Base-by-base conservation (phyloP, 306 rosid genomes). In the Fragaria nilgerrensis region DNA sequence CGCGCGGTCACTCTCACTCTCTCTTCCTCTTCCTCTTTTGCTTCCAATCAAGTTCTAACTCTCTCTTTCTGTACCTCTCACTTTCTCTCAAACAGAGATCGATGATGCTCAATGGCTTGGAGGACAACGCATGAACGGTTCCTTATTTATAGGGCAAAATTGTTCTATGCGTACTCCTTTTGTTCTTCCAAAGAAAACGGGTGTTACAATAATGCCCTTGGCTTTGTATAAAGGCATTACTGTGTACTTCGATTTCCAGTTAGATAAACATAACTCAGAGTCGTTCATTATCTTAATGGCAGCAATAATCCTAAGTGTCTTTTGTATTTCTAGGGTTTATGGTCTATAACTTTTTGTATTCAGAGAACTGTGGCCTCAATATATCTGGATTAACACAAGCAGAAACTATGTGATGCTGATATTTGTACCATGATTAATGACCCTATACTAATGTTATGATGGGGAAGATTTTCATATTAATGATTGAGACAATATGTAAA, bases 131-230 rank as follows among this genome's bases (percentile, higher is more conserved):
- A 56, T 20, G 41, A 5, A 37, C 7, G 52, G 64, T 34, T 64
- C 61, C 73, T 43, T 79, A 85, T 91, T 86, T 93, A 89, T 89
- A 91, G 78, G 37, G 80, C 74, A 78, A 80, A 80, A 34, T 77
- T 63, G 14, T 37, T 67, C 48, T 58, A 34, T 64, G 82, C 75
- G 75, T 58, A 27, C 50, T 58, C 58, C 20, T 79, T 79, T 58
- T 73, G 75, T 3, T 70, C 56, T 58, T 34, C 23, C 4, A 8
- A 14, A 11, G 25, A 13, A 20, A 11, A 5, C 23, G 27, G 3
- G 5, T 32, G 66, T 80, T 75, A 80, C 87, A 19, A 41, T 56
- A 79, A 14, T 78, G 79, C 39, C 96, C 86, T 59, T 9, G 0
- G 0, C 3, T 37, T 78, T 53, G 49, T 23, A 55, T 2, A 9